phyloP scores from a whole-genome alignment of 257 asterid genomes.

The Fraxinus pennsylvanica region DNA sequence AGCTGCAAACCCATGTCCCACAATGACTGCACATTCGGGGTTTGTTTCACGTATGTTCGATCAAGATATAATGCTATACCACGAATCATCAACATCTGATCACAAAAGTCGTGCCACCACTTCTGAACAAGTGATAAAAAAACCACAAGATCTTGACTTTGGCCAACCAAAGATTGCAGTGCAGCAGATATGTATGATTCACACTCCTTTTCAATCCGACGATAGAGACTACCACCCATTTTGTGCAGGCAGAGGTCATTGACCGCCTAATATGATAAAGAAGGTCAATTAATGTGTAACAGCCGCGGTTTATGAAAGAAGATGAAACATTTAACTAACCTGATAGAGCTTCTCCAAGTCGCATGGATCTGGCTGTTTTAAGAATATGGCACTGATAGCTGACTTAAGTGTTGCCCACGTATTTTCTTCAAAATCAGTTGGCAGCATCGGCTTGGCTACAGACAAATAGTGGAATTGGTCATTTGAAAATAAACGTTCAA shows the following conservation, averaged over 20 bases:
- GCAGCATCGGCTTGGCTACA: slow-evolving; percentile 80
- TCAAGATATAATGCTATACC: slow-evolving; percentile 93
- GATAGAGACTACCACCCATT: slow-evolving; percentile 55
- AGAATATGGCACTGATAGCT: slow-evolving; percentile 86
- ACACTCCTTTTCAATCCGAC: slow-evolving; percentile 46
- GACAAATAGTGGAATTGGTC: slow-evolving; percentile 26
- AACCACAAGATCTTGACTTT: slow-evolving; percentile 50
- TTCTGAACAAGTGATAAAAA: slow-evolving; percentile 55
- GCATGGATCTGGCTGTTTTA: slow-evolving; percentile 92
- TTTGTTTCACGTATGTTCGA: slow-evolving; percentile 94
- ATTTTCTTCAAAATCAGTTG: slow-evolving; percentile 83
- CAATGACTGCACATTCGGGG: slow-evolving; percentile 77
- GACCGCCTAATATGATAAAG: slow-evolving; percentile 61
- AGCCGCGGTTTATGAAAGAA: slow-evolving; percentile 15
- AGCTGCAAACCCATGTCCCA: slow-evolving; percentile 99
- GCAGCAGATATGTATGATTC: slow-evolving; percentile 48
- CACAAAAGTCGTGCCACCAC: slow-evolving; percentile 56
- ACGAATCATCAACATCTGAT: slow-evolving; percentile 74
- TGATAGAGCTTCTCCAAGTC: slow-evolving; percentile 92
- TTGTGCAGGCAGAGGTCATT: slow-evolving; percentile 54
- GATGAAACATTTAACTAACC: slow-evolving; percentile 39
- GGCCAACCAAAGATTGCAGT: slow-evolving; percentile 46
- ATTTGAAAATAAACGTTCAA: slow-evolving; percentile 1
- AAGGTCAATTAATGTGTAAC: slow-evolving; percentile 27
- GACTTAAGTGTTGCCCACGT: slow-evolving; percentile 93